Evolutionary conservation across 2,329 filamentous ascomycete species (phyloP), one percentile per base, ranked within the genome.

Genomic region (Colletotrichum costaricense): DNA sequence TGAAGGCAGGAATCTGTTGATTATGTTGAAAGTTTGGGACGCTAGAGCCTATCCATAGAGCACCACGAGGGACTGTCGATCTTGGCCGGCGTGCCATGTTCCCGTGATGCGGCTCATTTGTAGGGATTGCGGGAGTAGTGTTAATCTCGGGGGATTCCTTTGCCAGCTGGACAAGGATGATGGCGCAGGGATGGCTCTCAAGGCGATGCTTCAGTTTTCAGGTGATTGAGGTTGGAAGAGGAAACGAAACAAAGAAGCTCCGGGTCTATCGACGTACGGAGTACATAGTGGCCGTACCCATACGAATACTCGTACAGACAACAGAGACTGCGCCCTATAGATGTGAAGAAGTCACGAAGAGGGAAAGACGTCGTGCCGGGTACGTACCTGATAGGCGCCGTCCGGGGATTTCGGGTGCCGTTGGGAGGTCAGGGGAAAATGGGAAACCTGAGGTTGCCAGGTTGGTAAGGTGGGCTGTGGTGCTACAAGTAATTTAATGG

Each of bases 401-500:
- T 11, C 8, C 42, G 42, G 42, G 42, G 16, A 49, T n/a, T 49
- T 49, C 42, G 42, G 38, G 38, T 19, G 16, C 38, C 16, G 38
- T 42, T 19, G 38, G 16, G 16, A 42, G 14, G 38, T 42, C 38
- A 42, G 38, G 35, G 16, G 42, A 49, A 49, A n/a, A 49, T 7
- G 42, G 7, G 7, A 49, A n/a, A 49, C 42, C 42, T n/a, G 42
- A 49, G 19, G 42, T 22, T 49, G 11, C 33, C 33, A 35, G 11
- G 33, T 35, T 5, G 33, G 11, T 12, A 4, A 35, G 42, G 42
- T 22, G 19, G 42, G 42, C 19, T 3, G 3, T 22, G 42, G n/a
- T 63, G 62, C 52, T 64, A n/a, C n/a, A n/a, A n/a, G n/a, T n/a
- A 64, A 72, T 72, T 69, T 64, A 38, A 63, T 69, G 69, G 69